A percentile compares a stretch with the other conserved stretches of the same genome.
Evolutionary conservation across 192 early-diverging fungal species (phyloP).

Genomic region (Mortierella claussenii): DNA sequence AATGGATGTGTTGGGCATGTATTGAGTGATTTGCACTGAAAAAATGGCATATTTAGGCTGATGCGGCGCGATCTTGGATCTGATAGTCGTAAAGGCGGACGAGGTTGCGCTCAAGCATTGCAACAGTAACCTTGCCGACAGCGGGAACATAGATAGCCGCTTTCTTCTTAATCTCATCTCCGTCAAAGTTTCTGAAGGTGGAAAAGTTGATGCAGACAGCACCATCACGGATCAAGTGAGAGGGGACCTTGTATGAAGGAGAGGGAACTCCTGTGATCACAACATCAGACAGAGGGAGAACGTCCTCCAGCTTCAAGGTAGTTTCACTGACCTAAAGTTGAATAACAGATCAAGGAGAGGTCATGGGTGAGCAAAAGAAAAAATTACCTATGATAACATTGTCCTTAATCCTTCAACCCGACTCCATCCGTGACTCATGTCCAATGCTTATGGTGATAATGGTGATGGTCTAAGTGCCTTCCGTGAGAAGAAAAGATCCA

Average conservation of each 20-base stretch:
- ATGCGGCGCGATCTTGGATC: slow-evolving; percentile 18
- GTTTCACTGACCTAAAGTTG: slow-evolving; percentile 73
- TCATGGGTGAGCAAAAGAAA: too few relatives aligned
- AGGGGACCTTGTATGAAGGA: slow-evolving; percentile 87
- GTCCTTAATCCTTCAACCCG: neutral
- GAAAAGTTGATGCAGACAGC: slow-evolving; percentile 98
- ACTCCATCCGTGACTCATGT: neutral
- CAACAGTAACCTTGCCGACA: slow-evolving; percentile 98
- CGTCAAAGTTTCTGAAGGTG: slow-evolving; percentile 93
- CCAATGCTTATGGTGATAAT: too few relatives aligned
- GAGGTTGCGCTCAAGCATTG: slow-evolving; percentile 98
- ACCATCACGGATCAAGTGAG: slow-evolving; percentile 91
- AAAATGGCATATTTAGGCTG: too few relatives aligned
- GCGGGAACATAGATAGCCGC: slow-evolving; percentile 96
- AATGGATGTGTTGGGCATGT: too few relatives aligned
- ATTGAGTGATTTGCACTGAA: too few relatives aligned
- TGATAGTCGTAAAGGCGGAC: slow-evolving; percentile 87
- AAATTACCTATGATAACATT: neutral
- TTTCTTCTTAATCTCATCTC: slow-evolving; percentile 88
- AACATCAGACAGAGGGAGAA: slow-evolving; percentile 89
- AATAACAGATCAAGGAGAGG: neutral
- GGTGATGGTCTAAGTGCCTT: too few relatives aligned
- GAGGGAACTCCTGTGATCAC: slow-evolving; percentile 98
- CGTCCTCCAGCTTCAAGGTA: slow-evolving; percentile 77
- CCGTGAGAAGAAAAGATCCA: neutral